Conservation (phyloP, 73 alveolate genomes). For the Blepharisma japonicum region DNA sequence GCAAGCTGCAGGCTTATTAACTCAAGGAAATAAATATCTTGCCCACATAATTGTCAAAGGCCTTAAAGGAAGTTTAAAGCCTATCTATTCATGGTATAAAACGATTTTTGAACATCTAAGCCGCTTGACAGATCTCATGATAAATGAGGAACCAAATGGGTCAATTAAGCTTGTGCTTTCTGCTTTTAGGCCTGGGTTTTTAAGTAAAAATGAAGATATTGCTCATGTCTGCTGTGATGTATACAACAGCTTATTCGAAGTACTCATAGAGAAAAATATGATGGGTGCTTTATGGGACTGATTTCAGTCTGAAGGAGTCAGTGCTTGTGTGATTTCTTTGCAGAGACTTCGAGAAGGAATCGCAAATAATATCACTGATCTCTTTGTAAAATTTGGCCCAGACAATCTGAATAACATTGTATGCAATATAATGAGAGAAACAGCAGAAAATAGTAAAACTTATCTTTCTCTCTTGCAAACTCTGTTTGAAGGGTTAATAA, state of each 20-base stretch:
- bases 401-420: background rate
- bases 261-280: conserved; percentile 54
- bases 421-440: too few relatives aligned
- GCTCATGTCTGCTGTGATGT: conserved; percentile 53
- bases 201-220: conserved; percentile 57
- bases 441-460: too few relatives aligned
- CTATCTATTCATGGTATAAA: conserved; percentile 64
- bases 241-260: conserved; percentile 57
- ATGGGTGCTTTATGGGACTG: conserved; percentile 69
- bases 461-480: too few relatives aligned
- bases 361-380: conserved; percentile 25
- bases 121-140: conserved; percentile 64
- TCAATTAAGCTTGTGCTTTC: conserved; percentile 59
- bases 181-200: conserved; percentile 66
- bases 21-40: conserved; percentile 82
- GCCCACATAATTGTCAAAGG: conserved; percentile 87
- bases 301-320: conserved; percentile 59
- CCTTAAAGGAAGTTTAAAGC: conserved; percentile 74
- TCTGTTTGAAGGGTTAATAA: too few relatives aligned
- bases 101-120: conserved; percentile 54
- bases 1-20: conserved; percentile 89
- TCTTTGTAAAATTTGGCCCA: conserved; percentile 5
- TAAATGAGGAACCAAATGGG: conserved; percentile 67
- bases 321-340: conserved; percentile 56
- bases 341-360: conserved; percentile 55